Conservation (phyloP, 805 yeast genomes). For the Cyberlindnera mississippiensis region DNA sequence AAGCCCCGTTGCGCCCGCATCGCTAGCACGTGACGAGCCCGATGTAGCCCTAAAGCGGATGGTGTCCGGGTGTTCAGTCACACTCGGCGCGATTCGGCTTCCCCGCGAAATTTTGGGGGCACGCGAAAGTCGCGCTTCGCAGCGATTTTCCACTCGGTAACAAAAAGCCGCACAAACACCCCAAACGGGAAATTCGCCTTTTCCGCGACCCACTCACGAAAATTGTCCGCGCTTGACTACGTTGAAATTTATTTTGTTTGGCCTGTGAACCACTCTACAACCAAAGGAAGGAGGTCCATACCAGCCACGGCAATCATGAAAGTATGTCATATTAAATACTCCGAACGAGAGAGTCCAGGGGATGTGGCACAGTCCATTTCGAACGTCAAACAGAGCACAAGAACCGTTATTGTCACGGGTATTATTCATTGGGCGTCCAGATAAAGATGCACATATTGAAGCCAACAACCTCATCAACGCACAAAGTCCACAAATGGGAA, state of each 20-base stretch:
- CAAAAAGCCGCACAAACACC: neutral
- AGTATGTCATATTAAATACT: constrained; percentile 8
- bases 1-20: neutral
- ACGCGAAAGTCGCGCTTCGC: neutral
- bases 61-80: neutral
- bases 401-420: neutral
- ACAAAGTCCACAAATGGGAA: no score
- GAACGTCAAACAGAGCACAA: neutral
- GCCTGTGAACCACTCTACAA: constrained; percentile 4
- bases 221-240: constrained; percentile 9
- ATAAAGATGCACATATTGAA: no score
- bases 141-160: no score
- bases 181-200: constrained; percentile 12
- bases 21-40: neutral
- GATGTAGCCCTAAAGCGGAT: neutral
- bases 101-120: neutral
- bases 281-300: neutral
- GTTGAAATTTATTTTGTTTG: constrained; percentile 23
- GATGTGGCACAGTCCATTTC: constrained; percentile 89
- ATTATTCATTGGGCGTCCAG: no score
- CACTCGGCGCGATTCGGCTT: neutral
- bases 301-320: constrained; percentile 19
- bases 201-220: constrained; percentile 24
- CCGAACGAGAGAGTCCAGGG: constrained; percentile 25
- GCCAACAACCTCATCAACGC: no score